Evolutionary conservation across 2,329 filamentous ascomycete genomes (phyloP), one percentile per base, ranked within the genome.

Genomic region (Paracoccidioides brasiliensis): DNA sequence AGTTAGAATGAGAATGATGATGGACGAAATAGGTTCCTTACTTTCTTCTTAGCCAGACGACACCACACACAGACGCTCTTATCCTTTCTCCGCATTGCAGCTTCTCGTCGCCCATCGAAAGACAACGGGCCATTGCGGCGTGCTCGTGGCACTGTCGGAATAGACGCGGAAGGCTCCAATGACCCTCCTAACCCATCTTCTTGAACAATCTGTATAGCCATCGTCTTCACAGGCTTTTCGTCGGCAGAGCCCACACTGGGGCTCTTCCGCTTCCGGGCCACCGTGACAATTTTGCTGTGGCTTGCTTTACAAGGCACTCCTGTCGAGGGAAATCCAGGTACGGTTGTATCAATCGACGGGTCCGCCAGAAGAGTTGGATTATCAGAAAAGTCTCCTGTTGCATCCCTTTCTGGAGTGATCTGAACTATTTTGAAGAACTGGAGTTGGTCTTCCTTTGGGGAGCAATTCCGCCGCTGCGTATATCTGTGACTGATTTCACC

Each of bases 61-160:
- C 72, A 74, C 57, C 72, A 70, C 12, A 74, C 69, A 62, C 72
- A 74, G 4, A 72, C 73, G 54, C 69, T 71, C 63, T 71, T 73
- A 57, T 74, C 72, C 62, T 72, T 73, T 42, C 72, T 65, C 48
- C 71, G 67, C 59, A 72, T 50, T 22, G 70, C 71, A 41, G 71
- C 71, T 53, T 73, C 71, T 38, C 69, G 69, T 54, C 71, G 61
- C 40, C 70, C 70, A 33, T 67, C 67, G 61, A 69, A 68, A 41
- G 62, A 66, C 60, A 73, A 58, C 10, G 71, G 71, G 9, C 71
- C 71, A 62, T 72, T 72, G 43, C 71, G 69, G 55, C 71, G 71
- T 52, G 71, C 71, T 28, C 71, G 69, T n/a, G 69, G 67, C 28
- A 70, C 69, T 10, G 70, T 70, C n/a, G 69, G 69, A 12, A 72